Evolutionary conservation across 495 filamentous ascomycete genomes (phyloP).

Genomic region (Staphylotrichum tortipilum): DNA sequence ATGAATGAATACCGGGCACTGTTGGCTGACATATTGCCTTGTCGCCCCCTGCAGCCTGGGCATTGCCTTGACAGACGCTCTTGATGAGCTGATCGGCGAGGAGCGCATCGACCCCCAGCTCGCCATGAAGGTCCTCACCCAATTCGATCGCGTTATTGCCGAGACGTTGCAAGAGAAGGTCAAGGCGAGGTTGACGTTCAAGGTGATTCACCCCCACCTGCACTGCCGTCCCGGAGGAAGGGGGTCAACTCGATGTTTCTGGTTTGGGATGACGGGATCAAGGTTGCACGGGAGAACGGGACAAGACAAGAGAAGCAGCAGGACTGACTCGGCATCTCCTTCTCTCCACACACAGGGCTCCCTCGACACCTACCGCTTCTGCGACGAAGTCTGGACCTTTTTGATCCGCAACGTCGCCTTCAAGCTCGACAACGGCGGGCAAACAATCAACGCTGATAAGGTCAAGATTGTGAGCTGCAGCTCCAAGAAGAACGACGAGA

Average conservation of each 20-base stretch:
- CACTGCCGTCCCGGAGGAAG: neutral
- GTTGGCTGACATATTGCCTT: constrained; percentile 16
- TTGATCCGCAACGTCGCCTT: constrained; percentile 96
- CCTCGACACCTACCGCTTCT: constrained; percentile 98
- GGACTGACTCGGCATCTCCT: neutral
- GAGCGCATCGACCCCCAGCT: constrained; percentile 94
- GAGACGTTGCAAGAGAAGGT: constrained; percentile 85
- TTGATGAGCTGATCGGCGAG: constrained; percentile 89
- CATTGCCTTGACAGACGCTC: constrained; percentile 82
- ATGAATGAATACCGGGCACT: neutral
- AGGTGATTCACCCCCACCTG: constrained; percentile 51
- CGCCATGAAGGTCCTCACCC: constrained; percentile 91
- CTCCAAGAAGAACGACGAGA: constrained; percentile 72
- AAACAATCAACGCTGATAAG: constrained; percentile 54
- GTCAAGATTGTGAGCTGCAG: constrained; percentile 98
- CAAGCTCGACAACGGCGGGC: constrained; percentile 76
- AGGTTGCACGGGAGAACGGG: too few relatives aligned
- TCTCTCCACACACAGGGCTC: constrained; percentile 77
- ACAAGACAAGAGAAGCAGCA: neutral
- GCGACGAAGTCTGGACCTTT: constrained; percentile 99
- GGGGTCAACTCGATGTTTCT: neutral
- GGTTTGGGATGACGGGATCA: too few relatives aligned
- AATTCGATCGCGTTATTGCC: constrained; percentile 84
- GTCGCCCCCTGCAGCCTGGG: constrained; percentile 68
- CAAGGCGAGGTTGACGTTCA: constrained; percentile 85